Percentiles rank a stretch among this genome's conserved stretches.
phyloP scores from a whole-genome alignment of 2,329 filamentous ascomycete genomes.

The Fusarium vanettenii region DNA sequence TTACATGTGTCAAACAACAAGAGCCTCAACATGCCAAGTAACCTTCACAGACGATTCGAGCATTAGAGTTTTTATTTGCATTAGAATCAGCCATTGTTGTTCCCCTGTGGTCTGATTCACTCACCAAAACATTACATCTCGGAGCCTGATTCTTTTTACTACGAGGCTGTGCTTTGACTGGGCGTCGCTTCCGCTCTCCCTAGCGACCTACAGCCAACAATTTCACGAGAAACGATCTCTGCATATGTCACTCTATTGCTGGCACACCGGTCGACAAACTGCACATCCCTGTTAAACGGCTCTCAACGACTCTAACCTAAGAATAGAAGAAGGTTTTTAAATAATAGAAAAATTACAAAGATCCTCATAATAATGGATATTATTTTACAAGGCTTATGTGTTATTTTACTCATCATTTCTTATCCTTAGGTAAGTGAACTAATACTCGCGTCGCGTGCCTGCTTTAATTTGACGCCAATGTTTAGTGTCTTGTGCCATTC shows the following conservation, averaged over 20 bases:
- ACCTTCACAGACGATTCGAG: neutral
- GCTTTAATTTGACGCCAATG: neutral
- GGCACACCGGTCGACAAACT: neutral
- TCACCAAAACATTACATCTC: neutral
- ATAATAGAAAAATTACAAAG: neutral
- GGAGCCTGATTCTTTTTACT: neutral
- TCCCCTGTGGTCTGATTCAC: neutral
- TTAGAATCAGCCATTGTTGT: neutral
- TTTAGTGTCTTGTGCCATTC: neutral
- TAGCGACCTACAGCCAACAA: neutral
- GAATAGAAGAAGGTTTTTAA: too few relatives aligned
- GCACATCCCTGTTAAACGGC: neutral
- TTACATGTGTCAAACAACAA: neutral
- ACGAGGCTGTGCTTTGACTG: neutral
- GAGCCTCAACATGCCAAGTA: neutral
- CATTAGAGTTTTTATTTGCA: neutral
- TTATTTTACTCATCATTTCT: neutral
- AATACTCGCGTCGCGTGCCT: neutral
- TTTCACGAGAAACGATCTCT: neutral
- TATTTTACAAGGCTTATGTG: neutral
- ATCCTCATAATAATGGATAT: neutral
- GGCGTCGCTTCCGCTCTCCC: neutral
- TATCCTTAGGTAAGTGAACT: neutral
- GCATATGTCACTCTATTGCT: neutral
- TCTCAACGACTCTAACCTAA: neutral